Base-by-base conservation (phyloP, 768 basidiomycete species). In the Gloeophyllum trabeum region DNA sequence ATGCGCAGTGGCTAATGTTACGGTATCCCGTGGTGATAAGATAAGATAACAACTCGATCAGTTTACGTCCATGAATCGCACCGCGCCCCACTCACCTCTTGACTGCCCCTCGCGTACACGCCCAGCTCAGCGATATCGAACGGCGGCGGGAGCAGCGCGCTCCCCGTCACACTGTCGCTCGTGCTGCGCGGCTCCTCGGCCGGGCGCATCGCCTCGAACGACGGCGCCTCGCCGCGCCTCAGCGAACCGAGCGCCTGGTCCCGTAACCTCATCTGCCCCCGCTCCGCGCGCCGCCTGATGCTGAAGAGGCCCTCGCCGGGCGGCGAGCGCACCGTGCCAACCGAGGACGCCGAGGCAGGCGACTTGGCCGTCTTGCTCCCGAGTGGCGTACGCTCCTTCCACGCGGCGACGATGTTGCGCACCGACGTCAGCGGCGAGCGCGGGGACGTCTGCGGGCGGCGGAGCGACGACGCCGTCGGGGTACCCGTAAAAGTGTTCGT, bases 381-480 rank as follows among this genome's bases (percentile, higher is more conserved):
- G 20, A 10, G 51, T 0, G 69, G 80, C 0, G 81, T 80, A 16
- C 81, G 73, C 46, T 85, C 81, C 55, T 86, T 88, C 84, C 86
- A 90, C 5, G 80, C 66, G 0, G 77, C 73, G 5, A 90, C 80
- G 28, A 88, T 76, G 48, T 88, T 88, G 24, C 82, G 73, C 19
- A 90, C 80, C 3, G 79, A 83, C 1, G 77, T 68, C 21, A 85
- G 63, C 1, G 85, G 82, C 3, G 80, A 82, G 6, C 81, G 73
- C 3, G 84, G 81, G 3, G 79, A 76, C 0, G 55, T 53, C 16
- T 81, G 75, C 2, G 79, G 76, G 32, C 79, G 70, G 28, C 78
- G 76, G 14, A 84, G 60, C 7, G 74, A 61, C 0, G 79, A 61
- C 19, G 61, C 66, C 0, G 68, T 70, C 2, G 78, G 72, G 0